Conservation (phyloP, 73 alveolate species). For the Paramecium sonneborni region DNA sequence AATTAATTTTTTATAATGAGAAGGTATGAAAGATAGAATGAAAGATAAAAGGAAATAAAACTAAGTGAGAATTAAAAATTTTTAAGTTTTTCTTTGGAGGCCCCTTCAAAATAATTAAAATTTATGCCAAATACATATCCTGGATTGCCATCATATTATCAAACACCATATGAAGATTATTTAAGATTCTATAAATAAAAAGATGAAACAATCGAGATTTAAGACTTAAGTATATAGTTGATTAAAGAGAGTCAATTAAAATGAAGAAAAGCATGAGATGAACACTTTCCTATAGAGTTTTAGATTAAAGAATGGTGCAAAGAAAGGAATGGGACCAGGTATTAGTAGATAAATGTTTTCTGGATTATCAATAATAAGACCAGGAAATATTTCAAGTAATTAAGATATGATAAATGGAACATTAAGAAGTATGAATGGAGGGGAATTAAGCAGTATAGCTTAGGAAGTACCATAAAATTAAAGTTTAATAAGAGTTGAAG, state of each 20-base stretch:
- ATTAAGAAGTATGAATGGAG: not conserved
- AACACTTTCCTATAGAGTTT: not conserved
- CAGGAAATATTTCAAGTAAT: constrained; percentile 9
- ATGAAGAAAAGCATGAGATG: not conserved
- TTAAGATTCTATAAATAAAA: not conserved
- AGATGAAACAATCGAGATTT: constrained; percentile 27
- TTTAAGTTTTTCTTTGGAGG: constrained; percentile 18
- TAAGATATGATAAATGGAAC: not conserved
- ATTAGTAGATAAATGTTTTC: not conserved
- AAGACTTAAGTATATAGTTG: not conserved
- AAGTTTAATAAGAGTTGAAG: constrained; percentile 6
- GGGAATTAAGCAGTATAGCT: not conserved
- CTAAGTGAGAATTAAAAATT: constrained; percentile 24
- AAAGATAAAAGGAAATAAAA: not conserved
- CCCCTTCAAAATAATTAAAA: constrained; percentile 35
- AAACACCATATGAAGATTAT: not conserved
- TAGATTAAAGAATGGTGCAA: not conserved
- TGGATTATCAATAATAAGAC: not conserved
- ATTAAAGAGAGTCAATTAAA: constrained; percentile 4
- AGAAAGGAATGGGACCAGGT: not conserved
- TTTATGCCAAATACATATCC: constrained; percentile 54
- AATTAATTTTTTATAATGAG: not conserved
- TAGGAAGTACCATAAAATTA: not conserved
- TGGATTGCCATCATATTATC: constrained; percentile 16
- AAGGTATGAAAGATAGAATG: constrained; percentile 17